These are phyloP conservation scores for Pezicula rhizophila DNA, from an alignment of 2,329 filamentous ascomycete species.

Conservation along the genomic window DNA sequence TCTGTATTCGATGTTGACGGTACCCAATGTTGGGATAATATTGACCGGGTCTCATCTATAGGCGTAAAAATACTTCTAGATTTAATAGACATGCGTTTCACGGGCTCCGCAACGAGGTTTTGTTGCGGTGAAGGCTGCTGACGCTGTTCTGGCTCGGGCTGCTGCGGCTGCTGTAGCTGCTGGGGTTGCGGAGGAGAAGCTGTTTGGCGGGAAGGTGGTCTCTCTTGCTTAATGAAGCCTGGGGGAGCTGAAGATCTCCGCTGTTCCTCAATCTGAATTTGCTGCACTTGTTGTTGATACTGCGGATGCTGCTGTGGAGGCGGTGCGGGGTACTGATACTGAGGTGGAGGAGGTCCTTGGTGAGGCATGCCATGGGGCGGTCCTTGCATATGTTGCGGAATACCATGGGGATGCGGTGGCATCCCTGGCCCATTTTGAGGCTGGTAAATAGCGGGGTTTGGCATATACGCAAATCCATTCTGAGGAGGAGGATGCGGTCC, in stretches of 20 bases:
- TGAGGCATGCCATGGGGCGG: constrained; percentile 31
- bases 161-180: constrained; percentile 43
- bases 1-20: constrained; percentile 47
- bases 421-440: constrained; percentile 39
- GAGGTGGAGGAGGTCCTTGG: constrained; percentile 40
- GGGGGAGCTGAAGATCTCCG: constrained; percentile 67
- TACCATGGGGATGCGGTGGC: constrained; percentile 16
- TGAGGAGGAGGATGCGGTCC: constrained; percentile 51
- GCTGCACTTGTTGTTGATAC: constrained; percentile 41
- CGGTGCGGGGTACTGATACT: constrained; percentile 21
- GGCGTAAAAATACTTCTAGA: constrained; percentile 86
- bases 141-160: constrained; percentile 25
- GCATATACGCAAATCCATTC: constrained; percentile 77
- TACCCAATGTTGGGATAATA: constrained; percentile 77
- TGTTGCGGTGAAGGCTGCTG: constrained; percentile 19
- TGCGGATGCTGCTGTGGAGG: constrained; percentile 25
- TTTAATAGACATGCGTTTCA: constrained; percentile 44
- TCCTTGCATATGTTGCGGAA: constrained; percentile 26
- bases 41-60: constrained; percentile 86
- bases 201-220: constrained; percentile 43
- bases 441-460: constrained; percentile 81
- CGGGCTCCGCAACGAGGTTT: constrained; percentile 38
- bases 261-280: constrained; percentile 71
- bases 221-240: constrained; percentile 56
- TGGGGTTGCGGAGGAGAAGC: constrained; percentile 42